Evolutionary conservation across 148 eudicot species (phyloP), one percentile per base, ranked within the genome.

Genomic region (Amaranthus palmeri): DNA sequence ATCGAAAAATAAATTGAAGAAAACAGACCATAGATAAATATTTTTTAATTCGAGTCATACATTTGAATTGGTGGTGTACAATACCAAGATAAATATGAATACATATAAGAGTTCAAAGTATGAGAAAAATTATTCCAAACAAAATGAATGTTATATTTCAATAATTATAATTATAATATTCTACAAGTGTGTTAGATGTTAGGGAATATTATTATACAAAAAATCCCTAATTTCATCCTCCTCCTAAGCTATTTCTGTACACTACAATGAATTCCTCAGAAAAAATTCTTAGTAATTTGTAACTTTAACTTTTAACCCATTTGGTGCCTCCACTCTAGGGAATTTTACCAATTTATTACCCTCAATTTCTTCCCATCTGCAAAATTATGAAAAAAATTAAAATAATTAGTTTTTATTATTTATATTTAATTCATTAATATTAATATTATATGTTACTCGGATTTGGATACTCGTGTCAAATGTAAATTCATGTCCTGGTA

Each of bases 281-380:
- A 3, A 41, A 5, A 5, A 10, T 4, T 7, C 0, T 46, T 75
- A 82, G 77, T 78, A 78, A 61, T 45, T 69, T 17, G 92, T 88
- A 74, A 95, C 92, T 72, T 90, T 86, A 76, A 92, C 76, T 5
- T 67, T 88, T 18, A 95, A 78, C 44, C 99, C 99, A 68, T 95
- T 95, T 50, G 99, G 93, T 53, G 99, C 97, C 70, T 90, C 90
- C 46, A 95, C 97, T 73, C 99, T 89, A 6, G 99, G 99, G 70
- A 95, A 95, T 76, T 92, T 85, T 78, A 95, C 90, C 54, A 92
- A 81, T 77, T 92, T 88, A 61, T 92, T 88, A 52, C 92, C 96
- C 45, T 90, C 96, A 10, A 85, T 83, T 76, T 91, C 98, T 80
- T 88, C 90, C 98, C 97, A 93, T 79, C 93, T 90, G 90, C 70